Percentiles rank a stretch among this genome's conserved stretches.
Conservation (phyloP, 208 protist species). For the Crithidia acanthocephali region DNA sequence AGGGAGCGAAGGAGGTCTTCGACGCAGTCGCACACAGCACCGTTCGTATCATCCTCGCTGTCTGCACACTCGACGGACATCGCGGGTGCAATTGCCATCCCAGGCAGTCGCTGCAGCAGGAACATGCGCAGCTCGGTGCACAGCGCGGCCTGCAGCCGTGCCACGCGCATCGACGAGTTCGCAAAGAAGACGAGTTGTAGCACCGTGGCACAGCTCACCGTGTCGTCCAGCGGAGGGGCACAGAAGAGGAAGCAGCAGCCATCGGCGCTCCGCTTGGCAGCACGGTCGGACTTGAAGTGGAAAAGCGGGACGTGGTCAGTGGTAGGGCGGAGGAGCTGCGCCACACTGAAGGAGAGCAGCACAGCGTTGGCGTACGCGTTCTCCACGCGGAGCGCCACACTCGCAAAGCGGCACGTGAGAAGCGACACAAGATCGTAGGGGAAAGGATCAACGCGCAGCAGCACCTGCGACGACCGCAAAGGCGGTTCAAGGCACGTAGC, state of each 20-base stretch:
- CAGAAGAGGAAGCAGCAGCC: slow-evolving; percentile 22
- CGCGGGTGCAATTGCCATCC: slow-evolving; percentile 9
- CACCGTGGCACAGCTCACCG: background rate
- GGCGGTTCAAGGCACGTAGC: no score
- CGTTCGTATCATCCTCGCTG: background rate
- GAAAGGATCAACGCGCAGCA: slow-evolving; percentile 5
- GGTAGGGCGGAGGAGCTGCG: background rate
- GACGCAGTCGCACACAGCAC: background rate
- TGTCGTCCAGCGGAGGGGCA: background rate
- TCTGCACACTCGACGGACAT: background rate
- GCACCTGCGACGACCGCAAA: slow-evolving; percentile 12
- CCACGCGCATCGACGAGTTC: background rate
- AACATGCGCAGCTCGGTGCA: slow-evolving; percentile 16
- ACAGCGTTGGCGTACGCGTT: slow-evolving; percentile 9
- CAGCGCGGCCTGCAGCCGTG: slow-evolving; percentile 1
- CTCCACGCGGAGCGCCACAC: slow-evolving; percentile 13
- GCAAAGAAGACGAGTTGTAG: slow-evolving; percentile 22
- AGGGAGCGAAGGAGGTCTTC: background rate
- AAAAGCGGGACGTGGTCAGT: slow-evolving; percentile 6
- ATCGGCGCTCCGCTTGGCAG: background rate
- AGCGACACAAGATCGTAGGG: slow-evolving; percentile 19
- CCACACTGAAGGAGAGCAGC: slow-evolving; percentile 6
- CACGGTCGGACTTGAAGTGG: background rate
- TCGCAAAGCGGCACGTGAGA: slow-evolving; percentile 26
- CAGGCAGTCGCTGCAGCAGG: slow-evolving; percentile 20